These are phyloP conservation scores for Mariannaea sp. DNA, from an alignment of 2,329 filamentous ascomycete genomes.

Conservation along the genomic window DNA sequence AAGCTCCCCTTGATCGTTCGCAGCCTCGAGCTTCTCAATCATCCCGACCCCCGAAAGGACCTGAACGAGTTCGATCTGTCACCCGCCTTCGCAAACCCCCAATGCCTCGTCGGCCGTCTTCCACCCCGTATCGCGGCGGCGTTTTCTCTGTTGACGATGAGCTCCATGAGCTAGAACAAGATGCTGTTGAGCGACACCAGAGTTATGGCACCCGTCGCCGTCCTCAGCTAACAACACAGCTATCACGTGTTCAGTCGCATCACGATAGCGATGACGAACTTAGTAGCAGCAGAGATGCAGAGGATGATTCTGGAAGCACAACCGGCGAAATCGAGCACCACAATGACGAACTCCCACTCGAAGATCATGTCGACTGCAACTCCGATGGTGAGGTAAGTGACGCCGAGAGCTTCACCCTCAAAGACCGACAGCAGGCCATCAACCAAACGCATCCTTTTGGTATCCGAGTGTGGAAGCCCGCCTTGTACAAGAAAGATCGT, in stretches of 20 bases:
- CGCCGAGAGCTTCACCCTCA: conserved; percentile 95
- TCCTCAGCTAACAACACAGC: conserved; percentile 39
- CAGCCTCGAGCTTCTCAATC: conserved; percentile 40
- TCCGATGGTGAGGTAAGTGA: conserved; percentile 81
- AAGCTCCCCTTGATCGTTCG: conserved; percentile 48
- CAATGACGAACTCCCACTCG: conserved; percentile 47
- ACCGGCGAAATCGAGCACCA: conserved; percentile 41
- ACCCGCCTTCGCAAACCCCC: conserved; percentile 70
- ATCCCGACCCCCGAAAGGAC: conserved; percentile 49
- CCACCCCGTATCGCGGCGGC: conserved; percentile 77
- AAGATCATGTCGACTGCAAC: conserved; percentile 61
- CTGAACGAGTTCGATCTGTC: conserved; percentile 53
- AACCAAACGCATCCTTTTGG: conserved; percentile 99
- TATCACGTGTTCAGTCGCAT: conserved; percentile 51
- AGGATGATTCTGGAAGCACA: conserved; percentile 30
- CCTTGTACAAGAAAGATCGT: conserved; percentile 94
- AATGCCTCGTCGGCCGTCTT: conserved; percentile 74
- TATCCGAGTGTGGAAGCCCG: conserved; percentile 98
- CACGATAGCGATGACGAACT: conserved; percentile 34
- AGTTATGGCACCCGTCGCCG: conserved; percentile 44
- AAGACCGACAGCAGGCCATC: conserved; percentile 95
- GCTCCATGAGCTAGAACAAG: conserved; percentile 75
- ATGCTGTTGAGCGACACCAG: conserved; percentile 57
- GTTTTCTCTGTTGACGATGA: conserved; percentile 94
- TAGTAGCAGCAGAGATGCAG: conserved; percentile 32